Conservation (phyloP, 2,329 filamentous ascomycete species). For the Arthrobotrys sinensis region DNA sequence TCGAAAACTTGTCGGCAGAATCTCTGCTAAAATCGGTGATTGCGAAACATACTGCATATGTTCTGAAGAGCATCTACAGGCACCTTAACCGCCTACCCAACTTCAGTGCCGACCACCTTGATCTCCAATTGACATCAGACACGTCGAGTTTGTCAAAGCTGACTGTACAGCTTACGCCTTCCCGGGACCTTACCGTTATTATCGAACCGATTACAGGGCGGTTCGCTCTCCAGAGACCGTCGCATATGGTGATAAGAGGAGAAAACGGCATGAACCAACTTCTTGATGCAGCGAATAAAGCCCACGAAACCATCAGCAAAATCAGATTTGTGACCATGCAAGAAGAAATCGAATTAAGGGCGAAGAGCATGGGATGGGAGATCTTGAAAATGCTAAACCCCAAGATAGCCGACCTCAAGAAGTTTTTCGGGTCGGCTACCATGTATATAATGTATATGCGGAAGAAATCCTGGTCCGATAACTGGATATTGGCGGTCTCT, state of each 20-base stretch:
- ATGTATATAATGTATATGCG: conserved; percentile 79
- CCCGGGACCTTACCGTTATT: conserved; percentile 74
- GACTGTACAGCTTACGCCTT: conserved; percentile 78
- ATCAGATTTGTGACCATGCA: conserved; percentile 76
- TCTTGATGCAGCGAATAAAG: conserved; percentile 74
- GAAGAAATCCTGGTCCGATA: conserved; percentile 78
- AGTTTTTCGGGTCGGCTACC: conserved; percentile 75
- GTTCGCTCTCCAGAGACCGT: conserved; percentile 79
- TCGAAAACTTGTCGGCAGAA: conserved; percentile 80
- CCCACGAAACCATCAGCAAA: conserved; percentile 73
- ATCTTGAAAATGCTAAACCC: conserved; percentile 70
- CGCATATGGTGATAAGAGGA: conserved; percentile 72
- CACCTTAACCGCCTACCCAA: conserved; percentile 75
- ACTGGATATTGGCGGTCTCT: conserved; percentile 81
- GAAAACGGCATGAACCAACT: conserved; percentile 78
- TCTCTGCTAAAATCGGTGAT: conserved; percentile 80
- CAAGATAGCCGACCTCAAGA: conserved; percentile 73
- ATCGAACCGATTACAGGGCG: conserved; percentile 85
- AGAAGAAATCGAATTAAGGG: conserved; percentile 75
- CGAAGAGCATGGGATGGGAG: conserved; percentile 77
- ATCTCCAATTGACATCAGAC: conserved; percentile 74
- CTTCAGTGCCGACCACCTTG: conserved; percentile 75
- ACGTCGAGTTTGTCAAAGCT: conserved; percentile 78
- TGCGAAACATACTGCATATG: conserved; percentile 80
- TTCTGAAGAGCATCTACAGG: conserved; percentile 78